phyloP scores from a whole-genome alignment of 2,329 filamentous ascomycete genomes.

The Podosphaera xanthii region DNA sequence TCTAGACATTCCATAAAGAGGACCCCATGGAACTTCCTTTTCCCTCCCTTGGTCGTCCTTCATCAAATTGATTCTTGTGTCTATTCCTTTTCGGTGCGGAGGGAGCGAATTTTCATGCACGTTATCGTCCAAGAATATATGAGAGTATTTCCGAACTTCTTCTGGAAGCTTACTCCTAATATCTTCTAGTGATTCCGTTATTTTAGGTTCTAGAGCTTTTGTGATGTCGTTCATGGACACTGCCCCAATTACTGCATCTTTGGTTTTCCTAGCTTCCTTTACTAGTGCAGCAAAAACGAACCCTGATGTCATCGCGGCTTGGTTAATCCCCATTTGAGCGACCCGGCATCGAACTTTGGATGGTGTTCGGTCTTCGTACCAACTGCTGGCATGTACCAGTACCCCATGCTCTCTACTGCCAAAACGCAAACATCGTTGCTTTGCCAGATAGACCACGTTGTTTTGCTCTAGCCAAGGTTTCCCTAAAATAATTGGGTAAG shows the following conservation, averaged over 20 bases:
- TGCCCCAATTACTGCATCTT: no score
- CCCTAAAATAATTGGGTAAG: background rate
- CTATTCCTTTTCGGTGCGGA: background rate
- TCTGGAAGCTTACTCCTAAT: no score
- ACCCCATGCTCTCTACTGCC: background rate
- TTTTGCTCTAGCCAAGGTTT: background rate
- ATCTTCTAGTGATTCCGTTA: no score
- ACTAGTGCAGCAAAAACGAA: background rate
- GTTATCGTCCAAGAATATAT: no score
- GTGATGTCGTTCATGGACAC: no score
- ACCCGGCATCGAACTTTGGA: background rate
- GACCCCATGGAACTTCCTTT: background rate
- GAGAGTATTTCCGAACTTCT: no score
- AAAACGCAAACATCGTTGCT: background rate
- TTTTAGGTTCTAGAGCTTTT: no score
- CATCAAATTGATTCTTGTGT: background rate
- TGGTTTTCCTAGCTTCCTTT: background rate
- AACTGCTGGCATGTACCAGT: background rate
- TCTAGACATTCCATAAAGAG: background rate
- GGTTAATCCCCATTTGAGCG: background rate
- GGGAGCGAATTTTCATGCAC: no score
- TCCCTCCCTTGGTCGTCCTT: background rate
- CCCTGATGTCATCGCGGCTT: background rate
- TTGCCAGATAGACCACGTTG: background rate
- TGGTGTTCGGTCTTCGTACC: background rate